Evolutionary conservation across 768 basidiomycete genomes (phyloP), one percentile per base, ranked within the genome.

Genomic region (Pleurotus salmoneostramineus): DNA sequence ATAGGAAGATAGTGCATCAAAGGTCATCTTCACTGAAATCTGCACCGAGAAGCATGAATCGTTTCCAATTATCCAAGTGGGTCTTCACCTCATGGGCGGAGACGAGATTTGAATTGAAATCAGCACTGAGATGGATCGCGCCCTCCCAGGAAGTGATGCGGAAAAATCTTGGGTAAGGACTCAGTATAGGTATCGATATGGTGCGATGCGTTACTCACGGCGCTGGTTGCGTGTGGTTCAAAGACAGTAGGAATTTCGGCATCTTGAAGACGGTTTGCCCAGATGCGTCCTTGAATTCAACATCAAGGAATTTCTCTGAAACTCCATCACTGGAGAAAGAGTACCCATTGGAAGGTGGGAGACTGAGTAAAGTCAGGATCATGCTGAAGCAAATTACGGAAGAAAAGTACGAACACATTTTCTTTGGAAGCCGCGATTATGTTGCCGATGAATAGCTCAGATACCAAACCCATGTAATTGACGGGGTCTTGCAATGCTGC

Each of bases 171-270:
- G 21, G 21, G 21, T 27, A 27, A 56, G 10, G 27, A 3, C 42
- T 32, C 43, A 12, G 11, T 14, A 47, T 33, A 40, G 15, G 46
- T 40, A 3, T n/a, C 37, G 37, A 10, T 32, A 12, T 27, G 36
- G 4, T 27, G 21, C 27, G 37, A 21, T 17, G 47, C 15, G 11
- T 8, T 15, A 67, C 69, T 50, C 62, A 69, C 69, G 69, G 68
- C 2, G 64, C 68, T 17, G 69, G 69, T 43, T 68, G 62, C 2
- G 52, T 56, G 46, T 62, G 58, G 50, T 69, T 69, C 40, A 69
- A 3, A 2, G 64, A 60, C 5, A 64, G 61, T 51, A 69, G 65
- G 57, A 62, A 65, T 10, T 64, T 62, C 1, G n/a, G 34, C 31
- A 69, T 35, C 12, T 14, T 46, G 27, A 68, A 47, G 6, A 60